phyloP scores from a whole-genome alignment of 2,329 filamentous ascomycete species.

The Xylariaceae sp. region DNA sequence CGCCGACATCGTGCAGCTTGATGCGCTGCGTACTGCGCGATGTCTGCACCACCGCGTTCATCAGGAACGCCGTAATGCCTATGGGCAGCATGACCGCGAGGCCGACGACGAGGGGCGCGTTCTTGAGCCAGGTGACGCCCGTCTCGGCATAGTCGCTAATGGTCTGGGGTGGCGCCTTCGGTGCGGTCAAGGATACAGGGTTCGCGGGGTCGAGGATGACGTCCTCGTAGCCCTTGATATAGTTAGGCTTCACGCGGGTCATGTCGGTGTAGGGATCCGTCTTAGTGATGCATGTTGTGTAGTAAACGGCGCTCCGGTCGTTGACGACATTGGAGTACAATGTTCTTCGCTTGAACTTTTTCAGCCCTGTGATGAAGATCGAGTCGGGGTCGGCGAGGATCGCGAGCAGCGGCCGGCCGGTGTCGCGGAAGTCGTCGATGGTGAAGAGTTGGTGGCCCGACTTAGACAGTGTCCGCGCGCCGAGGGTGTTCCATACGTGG shows the following conservation, averaged over 20 bases:
- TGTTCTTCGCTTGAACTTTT: constrained; percentile 69
- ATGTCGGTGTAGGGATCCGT: constrained; percentile 73
- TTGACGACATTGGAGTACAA: constrained; percentile 87
- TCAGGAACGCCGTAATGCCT: constrained; percentile 64
- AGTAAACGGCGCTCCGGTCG: constrained; percentile 76
- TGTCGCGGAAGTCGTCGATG: constrained; percentile 80
- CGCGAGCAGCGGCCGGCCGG: constrained; percentile 72
- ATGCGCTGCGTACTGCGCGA: constrained; percentile 72
- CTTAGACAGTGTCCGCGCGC: constrained; percentile 72
- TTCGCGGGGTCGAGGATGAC: constrained; percentile 68
- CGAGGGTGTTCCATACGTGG: constrained; percentile 77
- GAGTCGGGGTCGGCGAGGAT: constrained; percentile 78
- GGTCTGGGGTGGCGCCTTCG: constrained; percentile 20
- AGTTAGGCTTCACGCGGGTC: constrained; percentile 66
- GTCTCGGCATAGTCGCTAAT: constrained; percentile 30
- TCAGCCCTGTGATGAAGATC: constrained; percentile 78
- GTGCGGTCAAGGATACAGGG: constrained; percentile 50
- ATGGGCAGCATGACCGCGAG: constrained; percentile 71
- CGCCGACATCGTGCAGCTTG: constrained; percentile 66
- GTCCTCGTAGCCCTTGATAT: constrained; percentile 66
- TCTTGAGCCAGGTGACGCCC: constrained; percentile 36
- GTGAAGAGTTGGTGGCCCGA: constrained; percentile 85
- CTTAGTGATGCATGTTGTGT: constrained; percentile 74
- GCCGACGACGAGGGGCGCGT: constrained; percentile 60
- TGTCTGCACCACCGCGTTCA: constrained; percentile 75